These are phyloP conservation scores for Yarrowia sp. DNA, from an alignment of 805 yeast genomes.

Conservation along the genomic window DNA sequence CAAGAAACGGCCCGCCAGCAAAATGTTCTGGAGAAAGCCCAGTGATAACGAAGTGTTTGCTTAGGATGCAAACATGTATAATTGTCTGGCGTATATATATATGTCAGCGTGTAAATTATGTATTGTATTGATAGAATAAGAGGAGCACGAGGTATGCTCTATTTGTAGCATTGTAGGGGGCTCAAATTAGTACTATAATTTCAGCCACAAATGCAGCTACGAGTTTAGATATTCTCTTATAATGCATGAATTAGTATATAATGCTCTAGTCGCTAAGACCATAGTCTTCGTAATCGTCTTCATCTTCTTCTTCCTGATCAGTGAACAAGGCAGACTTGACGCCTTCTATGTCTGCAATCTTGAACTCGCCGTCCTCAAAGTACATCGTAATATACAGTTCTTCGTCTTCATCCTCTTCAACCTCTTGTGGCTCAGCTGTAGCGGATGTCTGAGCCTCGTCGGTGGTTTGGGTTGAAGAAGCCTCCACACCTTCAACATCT, in stretches of 20 bases:
- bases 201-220: too few species aligned
- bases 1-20: constrained; percentile 20
- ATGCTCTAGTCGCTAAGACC: constrained; percentile 1
- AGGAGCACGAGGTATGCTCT: background rate
- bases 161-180: too few species aligned
- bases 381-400: constrained; percentile 5
- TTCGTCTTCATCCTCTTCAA: background rate
- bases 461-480: constrained; percentile 3
- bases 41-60: constrained; percentile 10
- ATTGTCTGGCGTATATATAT: background rate
- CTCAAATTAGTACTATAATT: too few species aligned
- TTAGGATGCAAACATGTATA: background rate
- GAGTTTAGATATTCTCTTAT: too few species aligned
- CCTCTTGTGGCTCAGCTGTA: background rate
- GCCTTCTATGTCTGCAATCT: constrained; percentile 32
- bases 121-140: constrained; percentile 16
- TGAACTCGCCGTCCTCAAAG: constrained; percentile 25
- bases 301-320: too few species aligned
- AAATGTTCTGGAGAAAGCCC: constrained; percentile 20
- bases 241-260: background rate
- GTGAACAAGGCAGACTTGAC: constrained; percentile 12
- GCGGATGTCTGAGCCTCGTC: background rate
- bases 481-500: too few species aligned
- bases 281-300: constrained; percentile 18
- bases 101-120: constrained; percentile 13